Evolutionary conservation across 2,329 filamentous ascomycete genomes (phyloP).

Genomic region (Thielaviopsis ethacetica): DNA sequence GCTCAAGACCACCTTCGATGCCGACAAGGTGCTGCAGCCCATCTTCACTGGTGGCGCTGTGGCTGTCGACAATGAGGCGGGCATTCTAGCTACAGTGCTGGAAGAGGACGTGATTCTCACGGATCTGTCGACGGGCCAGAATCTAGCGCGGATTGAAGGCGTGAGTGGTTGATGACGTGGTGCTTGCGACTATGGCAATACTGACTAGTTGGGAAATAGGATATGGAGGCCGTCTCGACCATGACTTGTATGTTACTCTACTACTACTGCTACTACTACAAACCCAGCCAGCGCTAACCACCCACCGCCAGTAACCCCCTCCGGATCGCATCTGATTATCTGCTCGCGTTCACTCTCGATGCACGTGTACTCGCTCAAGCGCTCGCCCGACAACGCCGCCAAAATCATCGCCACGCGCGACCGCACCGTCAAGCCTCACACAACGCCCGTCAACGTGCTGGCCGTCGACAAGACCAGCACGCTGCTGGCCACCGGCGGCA

Average conservation of each 20-base stretch:
- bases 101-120: conserved; percentile 84
- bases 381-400: conserved; percentile 34
- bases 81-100: conserved; percentile 73
- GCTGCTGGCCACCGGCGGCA: conserved; percentile 77
- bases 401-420: conserved; percentile 50
- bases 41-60: conserved; percentile 88
- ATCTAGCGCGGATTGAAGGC: conserved; percentile 75
- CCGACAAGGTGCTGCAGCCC: conserved; percentile 67
- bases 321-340: conserved; percentile 70
- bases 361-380: conserved; percentile 67
- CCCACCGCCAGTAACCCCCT: conserved; percentile 53
- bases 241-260: conserved; percentile 35
- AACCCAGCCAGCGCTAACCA: background rate
- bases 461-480: conserved; percentile 78
- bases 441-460: conserved; percentile 68
- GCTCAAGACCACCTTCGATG: conserved; percentile 79
- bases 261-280: conserved; percentile 10
- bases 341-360: conserved; percentile 94
- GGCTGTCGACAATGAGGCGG: conserved; percentile 64
- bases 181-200: conserved; percentile 4
- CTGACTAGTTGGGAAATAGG: conserved; percentile 28
- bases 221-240: conserved; percentile 66
- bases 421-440: conserved; percentile 76
- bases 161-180: conserved; percentile 28
- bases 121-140: conserved; percentile 64